These are phyloP conservation scores for Acidomyces sp. DNA, from an alignment of 495 filamentous ascomycete genomes.

Conservation along the genomic window DNA sequence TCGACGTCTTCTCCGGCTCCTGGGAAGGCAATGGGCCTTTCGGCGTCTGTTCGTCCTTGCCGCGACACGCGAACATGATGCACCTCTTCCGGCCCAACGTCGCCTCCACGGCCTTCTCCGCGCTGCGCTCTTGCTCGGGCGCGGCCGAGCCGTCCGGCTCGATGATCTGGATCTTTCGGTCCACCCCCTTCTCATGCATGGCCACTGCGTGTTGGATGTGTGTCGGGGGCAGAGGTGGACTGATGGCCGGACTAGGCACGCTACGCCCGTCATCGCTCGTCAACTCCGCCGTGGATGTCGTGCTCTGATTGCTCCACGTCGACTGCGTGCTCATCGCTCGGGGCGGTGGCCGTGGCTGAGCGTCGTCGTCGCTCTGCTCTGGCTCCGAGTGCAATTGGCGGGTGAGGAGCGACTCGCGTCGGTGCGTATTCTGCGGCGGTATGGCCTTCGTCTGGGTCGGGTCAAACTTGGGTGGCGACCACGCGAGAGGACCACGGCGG, in stretches of 20 bases:
- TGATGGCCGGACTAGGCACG: conserved; percentile 72
- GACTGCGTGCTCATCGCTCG: conserved; percentile 44
- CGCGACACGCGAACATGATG: conserved; percentile 80
- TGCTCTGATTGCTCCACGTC: conserved; percentile 62
- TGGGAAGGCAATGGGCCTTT: conserved; percentile 35
- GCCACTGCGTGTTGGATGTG: conserved; percentile 22
- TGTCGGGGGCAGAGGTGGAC: conserved; percentile 52
- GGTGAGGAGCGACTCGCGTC: conserved; percentile 21
- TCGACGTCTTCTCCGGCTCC: conserved; percentile 21
- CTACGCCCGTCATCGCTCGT: conserved; percentile 86
- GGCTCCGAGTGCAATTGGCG: conserved; percentile 20
- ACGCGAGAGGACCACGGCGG: neutral
- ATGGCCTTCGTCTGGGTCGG: neutral
- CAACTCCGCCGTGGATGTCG: conserved; percentile 68
- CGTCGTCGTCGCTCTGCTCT: conserved; percentile 16
- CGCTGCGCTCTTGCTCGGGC: conserved; percentile 9
- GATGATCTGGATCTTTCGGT: conserved; percentile 15
- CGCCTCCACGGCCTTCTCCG: conserved; percentile 28
- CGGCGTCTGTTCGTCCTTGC: conserved; percentile 34
- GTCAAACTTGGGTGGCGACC: conserved; percentile 5
- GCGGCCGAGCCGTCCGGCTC: conserved; percentile 23
- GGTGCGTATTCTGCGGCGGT: neutral
- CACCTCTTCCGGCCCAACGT: conserved; percentile 61
- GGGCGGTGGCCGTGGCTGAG: neutral
- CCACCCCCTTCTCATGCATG: conserved; percentile 25